Percentiles rank a stretch among this genome's conserved stretches.
Conservation (phyloP, 2,329 filamentous ascomycete species). For the Pseudohalonectria lignicola region DNA sequence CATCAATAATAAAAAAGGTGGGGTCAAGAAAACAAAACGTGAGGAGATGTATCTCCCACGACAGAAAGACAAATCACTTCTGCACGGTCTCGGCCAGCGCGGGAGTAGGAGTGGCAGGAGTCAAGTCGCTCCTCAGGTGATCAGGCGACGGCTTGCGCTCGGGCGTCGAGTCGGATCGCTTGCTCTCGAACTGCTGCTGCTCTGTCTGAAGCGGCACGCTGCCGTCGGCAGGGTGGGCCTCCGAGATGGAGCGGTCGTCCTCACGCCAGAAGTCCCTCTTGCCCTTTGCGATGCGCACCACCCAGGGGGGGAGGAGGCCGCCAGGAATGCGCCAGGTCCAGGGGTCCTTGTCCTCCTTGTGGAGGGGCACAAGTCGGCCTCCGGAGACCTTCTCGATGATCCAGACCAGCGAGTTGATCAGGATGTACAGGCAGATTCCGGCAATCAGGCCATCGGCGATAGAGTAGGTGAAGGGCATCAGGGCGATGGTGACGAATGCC, state of each 20-base stretch:
- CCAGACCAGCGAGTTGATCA: constrained; percentile 64
- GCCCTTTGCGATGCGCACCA: constrained; percentile 49
- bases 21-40: not conserved
- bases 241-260: not conserved
- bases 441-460: constrained; percentile 81
- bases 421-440: constrained; percentile 65
- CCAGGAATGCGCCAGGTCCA: constrained; percentile 73
- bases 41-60: not conserved
- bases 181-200: not conserved
- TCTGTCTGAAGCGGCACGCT: not conserved
- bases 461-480: constrained; percentile 81
- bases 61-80: not conserved
- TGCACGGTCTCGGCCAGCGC: not conserved
- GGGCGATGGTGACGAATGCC: constrained; percentile 70
- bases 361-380: constrained; percentile 61
- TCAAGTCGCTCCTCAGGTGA: not conserved
- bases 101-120: not conserved
- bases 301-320: constrained; percentile 65
- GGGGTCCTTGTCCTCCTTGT: constrained; percentile 65
- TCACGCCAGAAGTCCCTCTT: constrained; percentile 64
- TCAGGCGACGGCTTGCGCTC: constrained; percentile 1
- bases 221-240: not conserved
- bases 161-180: not conserved
- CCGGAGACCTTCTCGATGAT: constrained; percentile 53
- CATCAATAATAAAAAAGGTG: not conserved